phyloP scores from a whole-genome alignment of 2,329 filamentous ascomycete genomes.

The Colletotrichum truncatum region DNA sequence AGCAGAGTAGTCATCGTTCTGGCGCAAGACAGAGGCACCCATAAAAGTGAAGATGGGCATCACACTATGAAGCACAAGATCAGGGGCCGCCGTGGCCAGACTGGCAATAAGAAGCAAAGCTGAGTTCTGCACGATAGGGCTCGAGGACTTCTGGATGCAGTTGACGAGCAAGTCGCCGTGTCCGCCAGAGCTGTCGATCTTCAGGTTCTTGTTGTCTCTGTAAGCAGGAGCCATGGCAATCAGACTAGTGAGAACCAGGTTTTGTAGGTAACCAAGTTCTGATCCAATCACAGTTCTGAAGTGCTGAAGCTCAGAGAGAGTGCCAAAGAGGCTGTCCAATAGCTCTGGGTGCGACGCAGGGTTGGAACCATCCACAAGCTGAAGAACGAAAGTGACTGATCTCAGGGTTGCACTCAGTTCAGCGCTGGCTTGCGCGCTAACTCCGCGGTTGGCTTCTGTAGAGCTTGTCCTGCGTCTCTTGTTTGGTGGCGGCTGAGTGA shows the following conservation, averaged over 20 bases:
- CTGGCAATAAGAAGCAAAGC: constrained; percentile 89
- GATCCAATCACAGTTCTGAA: constrained; percentile 84
- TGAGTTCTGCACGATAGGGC: constrained; percentile 92
- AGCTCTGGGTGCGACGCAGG: constrained; percentile 80
- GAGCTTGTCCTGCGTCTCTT: constrained; percentile 85
- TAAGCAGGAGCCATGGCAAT: constrained; percentile 84
- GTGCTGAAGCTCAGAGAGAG: constrained; percentile 87
- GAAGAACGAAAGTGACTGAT: constrained; percentile 86
- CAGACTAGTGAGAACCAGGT: constrained; percentile 82
- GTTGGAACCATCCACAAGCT: constrained; percentile 84
- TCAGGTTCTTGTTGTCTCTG: constrained; percentile 66
- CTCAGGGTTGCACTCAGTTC: constrained; percentile 75
- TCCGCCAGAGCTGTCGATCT: constrained; percentile 81
- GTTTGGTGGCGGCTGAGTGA: constrained; percentile 75
- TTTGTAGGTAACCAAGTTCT: constrained; percentile 90
- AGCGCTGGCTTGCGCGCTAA: constrained; percentile 68
- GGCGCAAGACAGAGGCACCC: constrained; percentile 88
- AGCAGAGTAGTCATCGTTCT: constrained; percentile 96
- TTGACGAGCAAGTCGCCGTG: constrained; percentile 92
- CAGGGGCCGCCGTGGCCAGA: constrained; percentile 86
- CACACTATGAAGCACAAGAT: constrained; percentile 92
- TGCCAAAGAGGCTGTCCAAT: constrained; percentile 81
- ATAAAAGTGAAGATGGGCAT: constrained; percentile 99
- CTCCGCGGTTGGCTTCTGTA: constrained; percentile 69
- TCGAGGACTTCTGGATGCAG: constrained; percentile 90